Evolutionary conservation across 1,139 yeast species (phyloP), one percentile per base, ranked within the genome.

Genomic region (Geotrichum phurueaensis): DNA sequence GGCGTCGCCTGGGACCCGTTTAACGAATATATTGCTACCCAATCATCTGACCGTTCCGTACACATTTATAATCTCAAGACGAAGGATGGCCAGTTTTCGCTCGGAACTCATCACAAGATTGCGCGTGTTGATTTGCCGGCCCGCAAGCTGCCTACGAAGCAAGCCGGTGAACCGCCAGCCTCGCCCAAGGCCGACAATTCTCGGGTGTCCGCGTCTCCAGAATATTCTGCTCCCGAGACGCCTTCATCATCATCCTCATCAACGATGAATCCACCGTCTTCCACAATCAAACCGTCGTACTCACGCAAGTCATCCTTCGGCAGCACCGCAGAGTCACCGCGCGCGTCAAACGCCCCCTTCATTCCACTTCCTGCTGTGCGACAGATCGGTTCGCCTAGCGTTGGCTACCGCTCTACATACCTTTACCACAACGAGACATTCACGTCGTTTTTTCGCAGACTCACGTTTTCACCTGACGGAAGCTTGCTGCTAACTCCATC

Each of bases 1-100:
- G 99, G 99, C 2, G 94, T 94, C 3, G 80, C 87, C 0, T 94
- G 98, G 98, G 99, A 94, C 71, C 99, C 99, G 2, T 70, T 78
- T 61, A 84, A 86, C 62, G 84, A 86, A 68, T 90, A 74, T 67
- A 73, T 94, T 22, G 90, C 92, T 0, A 88, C 97, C 6, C 97
- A 92, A 71, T 85, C 95, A 27, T 96, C 97, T 2, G 99, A 95
- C 73, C 76, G 97, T 62, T 81, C 91, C 1, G 86, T 92, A 20
- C 85, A 84, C 65, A 77, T 94, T 5, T 89, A 88, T 69, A 73
- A 78, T 25, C 69, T 83, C 55, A 68, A 68, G 56, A 64, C 72
- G 6, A 72, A 70, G 36, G 73, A 71, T 49, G 75, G 72, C 43
- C 62, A 70, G 53, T 73, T 77, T 53, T 72, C 76, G 13, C 79